These are phyloP conservation scores for grape (Vitis vinifera) DNA, from an alignment of 164 flowering plant species.

Conservation along the genomic window DNA sequence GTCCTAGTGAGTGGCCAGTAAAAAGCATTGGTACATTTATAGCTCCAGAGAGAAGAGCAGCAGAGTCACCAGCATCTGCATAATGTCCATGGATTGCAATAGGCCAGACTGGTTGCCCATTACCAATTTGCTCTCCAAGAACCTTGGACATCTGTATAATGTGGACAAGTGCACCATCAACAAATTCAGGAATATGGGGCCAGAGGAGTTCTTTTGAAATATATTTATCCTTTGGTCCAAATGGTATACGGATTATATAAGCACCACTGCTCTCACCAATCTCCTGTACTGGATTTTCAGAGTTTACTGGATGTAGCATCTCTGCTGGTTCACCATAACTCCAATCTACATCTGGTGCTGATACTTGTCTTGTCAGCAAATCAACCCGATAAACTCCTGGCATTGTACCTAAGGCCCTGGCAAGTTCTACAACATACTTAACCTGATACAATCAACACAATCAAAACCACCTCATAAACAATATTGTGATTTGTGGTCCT, in stretches of 20 bases:
- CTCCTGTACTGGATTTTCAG: conserved; percentile 41
- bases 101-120: conserved; percentile 73
- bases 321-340: conserved; percentile 82
- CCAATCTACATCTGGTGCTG: conserved; percentile 86
- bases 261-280: conserved; percentile 77
- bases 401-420: conserved; percentile 87
- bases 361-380: conserved; percentile 83
- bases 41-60: conserved; percentile 71
- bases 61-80: conserved; percentile 87
- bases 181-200: conserved; percentile 79
- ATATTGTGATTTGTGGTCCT: too few relatives aligned
- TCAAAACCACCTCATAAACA: too few relatives aligned
- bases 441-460: conserved; percentile 39
- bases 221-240: conserved; percentile 75
- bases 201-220: conserved; percentile 65
- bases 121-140: conserved; percentile 69
- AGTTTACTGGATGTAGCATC: conserved; percentile 44
- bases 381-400: conserved; percentile 95
- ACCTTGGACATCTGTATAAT: conserved; percentile 71
- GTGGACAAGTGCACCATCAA: conserved; percentile 75
- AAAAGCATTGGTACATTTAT: conserved; percentile 70
- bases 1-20: conserved; percentile 79
- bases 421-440: conserved; percentile 92
- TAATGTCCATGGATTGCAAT: conserved; percentile 81
- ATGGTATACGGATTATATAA: conserved; percentile 75